Conservation (phyloP, 148 eudicot species). For the Rhododendron williamsianum region DNA sequence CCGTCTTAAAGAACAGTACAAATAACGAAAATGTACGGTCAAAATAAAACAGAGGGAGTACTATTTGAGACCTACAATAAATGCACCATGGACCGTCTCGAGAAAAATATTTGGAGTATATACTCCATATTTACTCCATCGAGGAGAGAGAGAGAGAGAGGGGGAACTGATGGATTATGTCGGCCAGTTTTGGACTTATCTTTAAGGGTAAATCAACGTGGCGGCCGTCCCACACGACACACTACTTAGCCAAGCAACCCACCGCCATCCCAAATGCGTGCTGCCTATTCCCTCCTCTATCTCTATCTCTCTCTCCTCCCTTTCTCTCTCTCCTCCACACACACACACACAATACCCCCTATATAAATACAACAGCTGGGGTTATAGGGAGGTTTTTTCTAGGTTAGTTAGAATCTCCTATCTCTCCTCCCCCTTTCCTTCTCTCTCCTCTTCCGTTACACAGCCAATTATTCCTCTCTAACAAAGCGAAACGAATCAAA, state of each 20-base stretch:
- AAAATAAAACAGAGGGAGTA: no score
- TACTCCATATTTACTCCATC: background rate
- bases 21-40: no score
- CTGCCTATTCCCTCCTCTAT: background rate
- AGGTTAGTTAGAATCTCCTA: slow-evolving; percentile 8
- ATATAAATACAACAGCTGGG: slow-evolving; percentile 10
- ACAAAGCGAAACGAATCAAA: background rate
- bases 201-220: slow-evolving; percentile 25
- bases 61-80: no score
- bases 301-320: background rate
- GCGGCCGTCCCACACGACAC: slow-evolving; percentile 25
- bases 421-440: background rate
- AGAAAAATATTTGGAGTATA: no score
- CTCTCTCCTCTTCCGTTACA: background rate
- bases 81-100: no score
- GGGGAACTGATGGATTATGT: slow-evolving; percentile 19
- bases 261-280: background rate
- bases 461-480: background rate
- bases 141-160: background rate
- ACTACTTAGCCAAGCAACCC: slow-evolving; percentile 18
- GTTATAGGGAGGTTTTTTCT: background rate
- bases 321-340: background rate
- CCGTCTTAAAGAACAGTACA: no score
- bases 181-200: slow-evolving; percentile 32
- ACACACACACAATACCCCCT: no score